Base-by-base conservation (phyloP, 2,329 filamentous ascomycete genomes). In the Clonostachys sp. region DNA sequence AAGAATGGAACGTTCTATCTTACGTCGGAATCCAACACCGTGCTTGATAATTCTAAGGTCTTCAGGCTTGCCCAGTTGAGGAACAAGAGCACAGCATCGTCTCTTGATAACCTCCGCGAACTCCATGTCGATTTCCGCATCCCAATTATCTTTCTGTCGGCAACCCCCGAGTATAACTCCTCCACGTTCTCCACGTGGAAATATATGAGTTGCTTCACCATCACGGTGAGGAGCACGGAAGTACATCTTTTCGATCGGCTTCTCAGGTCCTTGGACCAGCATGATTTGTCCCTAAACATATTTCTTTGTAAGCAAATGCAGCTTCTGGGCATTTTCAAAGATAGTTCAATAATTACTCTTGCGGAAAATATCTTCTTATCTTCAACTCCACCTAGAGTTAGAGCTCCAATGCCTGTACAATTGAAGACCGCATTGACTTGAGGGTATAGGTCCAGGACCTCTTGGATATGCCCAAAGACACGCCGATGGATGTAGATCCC, bases 321-420 rank as follows among this genome's bases (percentile, higher is more conserved):
- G 6, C 12, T 47, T n/a, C 5, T 34, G 10, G 20, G 24, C 6
- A 14, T 17, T 17, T 34, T 5, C 17, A 14, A 24, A 44, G 33
- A n/a, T 38, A 44, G 34, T 12, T 35, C 18, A 12, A 30, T 16
- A 57, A 40, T 58, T 46, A 48, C 90, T n/a, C 90, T 78, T 2
- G 79, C 83, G 1, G 90, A 88, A 50, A 82, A 77, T 41, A 95
- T 75, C 6, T 75, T 78, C 48, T 69, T 63, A 59, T 95, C 90
- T 66, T 79, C 74, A 0, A 95, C 89, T 20, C 90, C 90, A 9
- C 86, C 88, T 2, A 95, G 77, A 45, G 74, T 81, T 35, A 75
- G 78, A 0, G 88, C 82, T 17, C 83, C 74, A 9, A 95, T 69
- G 1, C 90, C 90, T 0, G 88, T 89, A 59, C 87, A 88, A 62